Percentiles rank a stretch among this genome's conserved stretches.
phyloP scores from a whole-genome alignment of 129 eudicot species.

The Deinandra increscens region DNA sequence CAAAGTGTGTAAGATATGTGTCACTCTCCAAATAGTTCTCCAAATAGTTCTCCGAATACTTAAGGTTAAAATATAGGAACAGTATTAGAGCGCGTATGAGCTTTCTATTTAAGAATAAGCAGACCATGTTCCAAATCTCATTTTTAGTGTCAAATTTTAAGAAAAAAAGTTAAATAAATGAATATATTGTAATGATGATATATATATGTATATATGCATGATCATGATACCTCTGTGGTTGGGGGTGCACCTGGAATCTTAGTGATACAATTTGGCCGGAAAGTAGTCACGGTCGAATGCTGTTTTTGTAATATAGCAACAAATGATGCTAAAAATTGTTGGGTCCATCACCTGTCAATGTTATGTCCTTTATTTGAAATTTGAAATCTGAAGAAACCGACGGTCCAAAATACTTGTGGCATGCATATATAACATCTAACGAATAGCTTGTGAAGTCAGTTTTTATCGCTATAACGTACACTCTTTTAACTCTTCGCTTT shows the following conservation, averaged over 20 bases:
- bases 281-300: constrained; percentile 24
- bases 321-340: constrained; percentile 37
- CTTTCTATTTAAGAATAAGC: too few relatives aligned
- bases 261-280: constrained; percentile 25
- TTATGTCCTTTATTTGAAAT: constrained; percentile 17
- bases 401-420: constrained; percentile 31
- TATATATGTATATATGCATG: too few relatives aligned
- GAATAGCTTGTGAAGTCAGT: constrained; percentile 20
- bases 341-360: constrained; percentile 32
- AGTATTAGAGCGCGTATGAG: too few relatives aligned
- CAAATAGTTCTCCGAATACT: too few relatives aligned
- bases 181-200: neutral
- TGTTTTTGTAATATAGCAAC: constrained; percentile 27
- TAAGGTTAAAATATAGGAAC: too few relatives aligned
- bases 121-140: neutral
- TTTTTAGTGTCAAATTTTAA: neutral
- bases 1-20: too few relatives aligned
- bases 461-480: neutral
- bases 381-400: constrained; percentile 31
- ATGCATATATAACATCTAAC: too few relatives aligned
- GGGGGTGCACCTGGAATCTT: constrained; percentile 30
- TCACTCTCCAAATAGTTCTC: too few relatives aligned
- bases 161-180: neutral
- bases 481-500: too few relatives aligned
- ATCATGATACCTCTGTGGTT: neutral